Base-by-base conservation (phyloP, 2,329 filamentous ascomycete genomes). In the Calonectria hongkongensis region DNA sequence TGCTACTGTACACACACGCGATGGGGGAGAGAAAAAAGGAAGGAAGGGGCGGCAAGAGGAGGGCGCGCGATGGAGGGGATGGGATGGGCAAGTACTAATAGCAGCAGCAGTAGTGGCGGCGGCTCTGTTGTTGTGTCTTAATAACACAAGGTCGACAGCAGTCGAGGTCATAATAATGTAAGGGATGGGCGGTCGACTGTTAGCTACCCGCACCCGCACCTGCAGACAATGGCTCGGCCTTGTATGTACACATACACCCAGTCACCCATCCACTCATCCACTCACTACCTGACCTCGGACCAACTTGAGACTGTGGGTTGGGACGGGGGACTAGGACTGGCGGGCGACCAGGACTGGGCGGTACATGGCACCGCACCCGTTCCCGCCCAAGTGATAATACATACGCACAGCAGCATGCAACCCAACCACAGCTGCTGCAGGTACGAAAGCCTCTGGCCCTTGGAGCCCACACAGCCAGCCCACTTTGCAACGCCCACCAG, bases 1-100 rank as follows among this genome's bases (percentile, higher is more conserved):
- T 36, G 10, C 33, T 36, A 10, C 10, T 10, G 8, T 9, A 12
- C 27, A 63, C 25, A 45, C 28, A 68, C 50, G 63, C 66, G 63
- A 70, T 54, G 58, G 21, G 50, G 69, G 70, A 65, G 74, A 73
- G 68, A 73, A 66, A 70, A 48, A 71, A 68, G 72, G 21, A 47
- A 50, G 43, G 62, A 63, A 47, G 39, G 25, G 18, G 58, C 39
- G 41, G 41, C 36, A 45, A 12, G 47, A 64, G 36, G 36, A 48
- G 15, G 27, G 72, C 69, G 56, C 63, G 45, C 67, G 45, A 21
- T 45, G 45, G 63, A 62, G 48, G 67, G 66, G 68, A 71, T 66
- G 66, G 64, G 60, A 50, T 36, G 45, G 54, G 16, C 43, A 62
- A 63, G 33, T 69, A 56, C 33, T 41, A 63, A 47, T 45, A 43